Conservation (phyloP, 768 basidiomycete species). For the Trametes gibbosa region DNA sequence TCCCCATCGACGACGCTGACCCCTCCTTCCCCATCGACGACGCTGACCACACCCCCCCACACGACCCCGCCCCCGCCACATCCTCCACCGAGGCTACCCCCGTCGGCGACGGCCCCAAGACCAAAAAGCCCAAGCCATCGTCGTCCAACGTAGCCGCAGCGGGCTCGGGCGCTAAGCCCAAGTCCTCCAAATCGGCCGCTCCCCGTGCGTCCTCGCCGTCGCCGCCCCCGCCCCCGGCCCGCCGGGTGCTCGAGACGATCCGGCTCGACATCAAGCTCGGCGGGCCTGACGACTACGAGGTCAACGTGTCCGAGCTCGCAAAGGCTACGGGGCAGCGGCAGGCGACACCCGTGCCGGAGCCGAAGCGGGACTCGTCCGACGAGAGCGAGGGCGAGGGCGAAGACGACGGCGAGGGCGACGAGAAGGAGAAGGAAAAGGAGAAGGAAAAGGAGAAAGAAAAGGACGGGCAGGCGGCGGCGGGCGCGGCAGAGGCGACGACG, state of each 20-base stretch:
- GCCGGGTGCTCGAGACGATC: conserved; percentile 57
- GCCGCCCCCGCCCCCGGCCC: conserved; percentile 44
- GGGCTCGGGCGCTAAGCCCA: conserved; percentile 43
- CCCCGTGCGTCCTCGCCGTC: conserved; percentile 57
- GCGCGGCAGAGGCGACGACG: neutral
- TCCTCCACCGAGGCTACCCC: conserved; percentile 14
- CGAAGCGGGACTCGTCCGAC: conserved; percentile 48
- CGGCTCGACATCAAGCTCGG: conserved; percentile 68
- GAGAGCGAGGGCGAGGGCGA: conserved; percentile 42
- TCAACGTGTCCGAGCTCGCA: conserved; percentile 57
- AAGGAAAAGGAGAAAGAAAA: conserved; percentile 29
- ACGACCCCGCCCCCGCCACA: neutral
- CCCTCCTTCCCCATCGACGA: conserved; percentile 1
- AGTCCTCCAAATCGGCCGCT: conserved; percentile 43
- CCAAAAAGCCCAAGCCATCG: conserved; percentile 25
- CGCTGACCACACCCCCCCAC: conserved; percentile 3
- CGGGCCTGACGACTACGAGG: conserved; percentile 72
- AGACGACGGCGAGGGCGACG: conserved; percentile 30
- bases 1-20: conserved; percentile 18
- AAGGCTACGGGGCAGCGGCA: conserved; percentile 65
- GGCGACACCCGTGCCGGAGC: conserved; percentile 48
- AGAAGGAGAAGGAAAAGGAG: conserved; percentile 30
- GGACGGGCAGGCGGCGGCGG: too few species aligned
- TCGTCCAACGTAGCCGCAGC: conserved; percentile 26
- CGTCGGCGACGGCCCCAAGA: conserved; percentile 13